Percentiles rank a stretch among this genome's conserved stretches.
phyloP scores from a whole-genome alignment of 1,284 basidiomycete species.

The Ustanciosporium gigantosporum region DNA sequence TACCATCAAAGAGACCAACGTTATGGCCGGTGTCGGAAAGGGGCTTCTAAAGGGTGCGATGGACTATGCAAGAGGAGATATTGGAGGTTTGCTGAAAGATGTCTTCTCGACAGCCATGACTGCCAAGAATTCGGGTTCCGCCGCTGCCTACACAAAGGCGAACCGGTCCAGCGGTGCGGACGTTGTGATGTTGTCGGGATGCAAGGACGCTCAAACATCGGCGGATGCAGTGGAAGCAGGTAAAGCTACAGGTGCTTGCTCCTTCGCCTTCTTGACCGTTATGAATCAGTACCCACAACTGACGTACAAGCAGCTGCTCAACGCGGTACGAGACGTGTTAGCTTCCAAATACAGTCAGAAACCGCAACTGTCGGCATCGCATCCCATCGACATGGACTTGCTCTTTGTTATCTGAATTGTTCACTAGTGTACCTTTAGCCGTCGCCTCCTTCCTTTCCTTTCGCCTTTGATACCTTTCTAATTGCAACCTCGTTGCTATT shows the following conservation, averaged over 20 bases:
- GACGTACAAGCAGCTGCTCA: slow-evolving; percentile 57
- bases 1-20: slow-evolving; percentile 87
- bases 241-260: slow-evolving; percentile 71
- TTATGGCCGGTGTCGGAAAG: slow-evolving; percentile 55
- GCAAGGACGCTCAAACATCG: slow-evolving; percentile 89
- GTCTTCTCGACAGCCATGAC: slow-evolving; percentile 63
- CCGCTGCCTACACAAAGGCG: slow-evolving; percentile 69
- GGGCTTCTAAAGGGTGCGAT: slow-evolving; percentile 65
- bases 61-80: slow-evolving; percentile 76
- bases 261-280: slow-evolving; percentile 56
- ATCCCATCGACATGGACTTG: slow-evolving; percentile 59
- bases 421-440: background rate
- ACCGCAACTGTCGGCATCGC: slow-evolving; percentile 61
- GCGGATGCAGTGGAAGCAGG: slow-evolving; percentile 84
- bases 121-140: slow-evolving; percentile 65
- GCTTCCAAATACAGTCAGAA: slow-evolving; percentile 59
- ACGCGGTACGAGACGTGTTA: slow-evolving; percentile 49
- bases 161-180: slow-evolving; percentile 80
- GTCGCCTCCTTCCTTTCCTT: background rate
- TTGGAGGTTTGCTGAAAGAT: slow-evolving; percentile 66
- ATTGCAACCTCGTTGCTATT: too few relatives aligned
- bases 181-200: slow-evolving; percentile 69
- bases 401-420: slow-evolving; percentile 47
- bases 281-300: slow-evolving; percentile 65
- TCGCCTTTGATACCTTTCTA: too few relatives aligned